Evolutionary conservation across 108 stramenopile genomes (phyloP).

Genomic region (Cyclostephanos invisitatus): DNA sequence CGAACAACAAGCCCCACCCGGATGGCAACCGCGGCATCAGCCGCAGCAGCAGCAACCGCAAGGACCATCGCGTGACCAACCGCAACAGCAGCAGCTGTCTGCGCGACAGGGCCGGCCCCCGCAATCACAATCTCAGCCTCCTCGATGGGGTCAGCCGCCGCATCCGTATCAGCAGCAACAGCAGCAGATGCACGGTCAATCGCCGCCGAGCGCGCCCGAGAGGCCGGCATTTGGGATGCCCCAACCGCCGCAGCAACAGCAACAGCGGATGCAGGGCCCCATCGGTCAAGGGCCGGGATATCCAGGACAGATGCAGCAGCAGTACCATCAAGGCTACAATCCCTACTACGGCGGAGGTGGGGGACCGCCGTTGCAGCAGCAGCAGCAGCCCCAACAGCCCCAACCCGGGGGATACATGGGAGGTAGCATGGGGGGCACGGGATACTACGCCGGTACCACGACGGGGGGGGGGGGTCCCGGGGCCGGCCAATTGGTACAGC

Average conservation of each 20-base stretch:
- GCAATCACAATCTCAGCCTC: not conserved
- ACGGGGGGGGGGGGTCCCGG: constrained; percentile 27
- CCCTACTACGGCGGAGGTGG: constrained; percentile 13
- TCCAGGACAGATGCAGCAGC: not conserved
- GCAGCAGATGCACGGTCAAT: constrained; percentile 7
- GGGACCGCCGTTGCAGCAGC: not conserved
- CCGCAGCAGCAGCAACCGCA: constrained; percentile 24
- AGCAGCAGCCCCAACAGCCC: not conserved
- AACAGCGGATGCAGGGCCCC: constrained; percentile 6
- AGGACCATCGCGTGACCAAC: constrained; percentile 8
- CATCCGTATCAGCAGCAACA: constrained; percentile 19
- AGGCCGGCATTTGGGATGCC: constrained; percentile 37
- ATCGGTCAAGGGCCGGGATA: not conserved
- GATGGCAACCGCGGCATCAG: constrained; percentile 14
- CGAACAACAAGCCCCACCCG: constrained; percentile 1
- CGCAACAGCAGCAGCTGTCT: constrained; percentile 9
- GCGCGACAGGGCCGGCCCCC: constrained; percentile 12
- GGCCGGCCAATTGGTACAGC: constrained; percentile 37
- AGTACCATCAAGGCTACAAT: constrained; percentile 7
- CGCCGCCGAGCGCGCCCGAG: constrained; percentile 21
- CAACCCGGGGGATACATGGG: constrained; percentile 3
- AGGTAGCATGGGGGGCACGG: not conserved
- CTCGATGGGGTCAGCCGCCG: constrained; percentile 3
- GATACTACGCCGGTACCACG: not conserved
- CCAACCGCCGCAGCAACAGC: constrained; percentile 12